Evolutionary conservation across 495 filamentous ascomycete species (phyloP).

Genomic region (Chaetomium tenue): DNA sequence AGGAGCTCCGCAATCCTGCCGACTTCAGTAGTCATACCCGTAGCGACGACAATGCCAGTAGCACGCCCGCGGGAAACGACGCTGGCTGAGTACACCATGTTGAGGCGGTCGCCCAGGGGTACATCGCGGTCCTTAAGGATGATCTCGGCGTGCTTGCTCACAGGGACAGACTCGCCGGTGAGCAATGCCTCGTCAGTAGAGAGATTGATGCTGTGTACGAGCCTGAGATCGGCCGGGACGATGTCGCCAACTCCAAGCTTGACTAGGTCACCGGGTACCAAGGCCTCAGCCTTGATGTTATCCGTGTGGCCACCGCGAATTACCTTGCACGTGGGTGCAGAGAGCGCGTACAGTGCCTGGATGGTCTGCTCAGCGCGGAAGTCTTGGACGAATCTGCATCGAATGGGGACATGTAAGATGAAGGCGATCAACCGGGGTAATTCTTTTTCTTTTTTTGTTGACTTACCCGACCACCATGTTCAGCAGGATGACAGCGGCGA

Average conservation of each 20-base stretch:
- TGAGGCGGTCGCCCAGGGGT: slow-evolving; percentile 62
- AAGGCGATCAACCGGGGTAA: background rate
- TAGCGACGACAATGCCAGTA: slow-evolving; percentile 60
- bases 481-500: slow-evolving; percentile 76
- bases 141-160: slow-evolving; percentile 41
- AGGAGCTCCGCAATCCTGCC: slow-evolving; percentile 72
- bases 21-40: slow-evolving; percentile 80
- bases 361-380: slow-evolving; percentile 86
- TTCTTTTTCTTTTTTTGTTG: too few species aligned
- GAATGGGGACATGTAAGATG: background rate
- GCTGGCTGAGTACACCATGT: slow-evolving; percentile 68
- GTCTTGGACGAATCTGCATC: slow-evolving; percentile 69
- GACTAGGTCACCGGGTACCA: slow-evolving; percentile 78
- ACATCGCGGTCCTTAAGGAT: slow-evolving; percentile 45
- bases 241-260: slow-evolving; percentile 78
- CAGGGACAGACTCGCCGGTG: slow-evolving; percentile 66
- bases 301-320: slow-evolving; percentile 64
- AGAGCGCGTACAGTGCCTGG: slow-evolving; percentile 72
- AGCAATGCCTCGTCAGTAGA: slow-evolving; percentile 42
- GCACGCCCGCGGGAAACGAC: slow-evolving; percentile 66
- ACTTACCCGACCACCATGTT: slow-evolving; percentile 64
- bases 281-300: slow-evolving; percentile 60
- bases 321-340: slow-evolving; percentile 74
- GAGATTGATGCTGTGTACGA: slow-evolving; percentile 78
- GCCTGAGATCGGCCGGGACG: slow-evolving; percentile 69